A percentile compares a stretch with the other conserved stretches of the same genome.
Evolutionary conservation across 73 alveolate species (phyloP).

Genomic region (Paramecium sonneborni): DNA sequence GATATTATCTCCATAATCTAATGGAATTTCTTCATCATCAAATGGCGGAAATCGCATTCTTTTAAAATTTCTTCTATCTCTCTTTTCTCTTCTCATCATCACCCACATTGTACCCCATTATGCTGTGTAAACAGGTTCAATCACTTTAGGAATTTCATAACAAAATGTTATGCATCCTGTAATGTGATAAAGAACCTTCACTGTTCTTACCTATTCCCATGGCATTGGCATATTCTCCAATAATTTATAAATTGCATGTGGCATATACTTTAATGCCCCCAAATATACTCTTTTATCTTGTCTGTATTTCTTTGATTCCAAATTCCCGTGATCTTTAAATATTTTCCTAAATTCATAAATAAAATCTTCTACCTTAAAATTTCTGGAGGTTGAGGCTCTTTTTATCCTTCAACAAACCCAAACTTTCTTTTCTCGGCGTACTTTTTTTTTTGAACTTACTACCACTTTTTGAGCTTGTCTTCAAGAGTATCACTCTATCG

Average conservation of each 20-base stretch:
- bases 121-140: slow-evolving; percentile 99
- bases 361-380: slow-evolving; percentile 72
- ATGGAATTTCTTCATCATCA: slow-evolving; percentile 99
- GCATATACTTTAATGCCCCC: slow-evolving; percentile 99
- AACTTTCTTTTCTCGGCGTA: slow-evolving; percentile 83
- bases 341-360: slow-evolving; percentile 79
- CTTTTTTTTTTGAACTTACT: slow-evolving; percentile 76
- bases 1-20: slow-evolving; percentile 99
- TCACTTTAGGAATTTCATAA: slow-evolving; percentile 99
- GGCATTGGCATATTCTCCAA: slow-evolving; percentile 99
- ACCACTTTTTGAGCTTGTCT: slow-evolving; percentile 83
- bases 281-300: slow-evolving; percentile 95
- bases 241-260: slow-evolving; percentile 99
- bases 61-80: slow-evolving; percentile 99
- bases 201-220: slow-evolving; percentile 98
- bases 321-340: slow-evolving; percentile 99
- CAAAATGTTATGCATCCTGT: slow-evolving; percentile 99
- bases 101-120: slow-evolving; percentile 99
- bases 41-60: slow-evolving; percentile 99
- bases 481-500: slow-evolving; percentile 51
- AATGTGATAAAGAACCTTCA: slow-evolving; percentile 96
- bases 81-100: slow-evolving; percentile 99
- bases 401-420: slow-evolving; percentile 82
- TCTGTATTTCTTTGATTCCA: slow-evolving; percentile 97
- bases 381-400: slow-evolving; percentile 86